Evolutionary conservation across 2,329 filamentous ascomycete species (phyloP).

Genomic region (Trichoderma asperellum): DNA sequence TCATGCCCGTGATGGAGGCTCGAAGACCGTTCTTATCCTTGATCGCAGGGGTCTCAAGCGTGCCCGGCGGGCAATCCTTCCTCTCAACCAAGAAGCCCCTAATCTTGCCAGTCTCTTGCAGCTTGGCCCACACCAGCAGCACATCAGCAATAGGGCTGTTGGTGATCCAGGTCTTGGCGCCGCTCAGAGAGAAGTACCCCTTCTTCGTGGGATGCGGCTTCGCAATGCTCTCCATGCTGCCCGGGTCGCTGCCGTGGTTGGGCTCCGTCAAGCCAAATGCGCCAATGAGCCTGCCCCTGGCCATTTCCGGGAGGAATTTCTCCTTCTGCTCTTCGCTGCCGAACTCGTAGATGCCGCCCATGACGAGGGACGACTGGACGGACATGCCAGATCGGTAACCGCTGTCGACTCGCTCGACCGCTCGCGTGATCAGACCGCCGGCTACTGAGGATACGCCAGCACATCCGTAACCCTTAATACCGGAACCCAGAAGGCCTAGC

Average conservation of each 20-base stretch:
- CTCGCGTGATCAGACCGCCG: conserved; percentile 85
- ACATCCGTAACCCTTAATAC: conserved; percentile 85
- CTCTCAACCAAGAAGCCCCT: conserved; percentile 90
- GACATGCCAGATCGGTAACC: conserved; percentile 93
- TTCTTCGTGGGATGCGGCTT: conserved; percentile 82
- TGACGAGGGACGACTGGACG: conserved; percentile 88
- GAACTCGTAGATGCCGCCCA: conserved; percentile 90
- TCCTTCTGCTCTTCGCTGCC: conserved; percentile 88
- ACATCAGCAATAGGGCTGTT: conserved; percentile 90
- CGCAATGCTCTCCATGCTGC: conserved; percentile 87
- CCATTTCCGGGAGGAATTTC: conserved; percentile 77
- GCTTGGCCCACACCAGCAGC: conserved; percentile 88
- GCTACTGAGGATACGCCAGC: conserved; percentile 87
- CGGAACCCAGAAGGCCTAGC: conserved; percentile 83
- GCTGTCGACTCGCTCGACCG: conserved; percentile 88
- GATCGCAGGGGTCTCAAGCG: conserved; percentile 86
- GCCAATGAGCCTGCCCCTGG: conserved; percentile 79
- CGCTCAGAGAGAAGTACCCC: conserved; percentile 77
- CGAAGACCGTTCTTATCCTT: conserved; percentile 95
- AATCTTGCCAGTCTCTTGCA: conserved; percentile 90
- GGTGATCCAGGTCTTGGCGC: conserved; percentile 93
- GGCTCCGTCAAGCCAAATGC: conserved; percentile 91
- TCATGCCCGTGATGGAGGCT: conserved; percentile 96
- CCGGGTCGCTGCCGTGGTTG: conserved; percentile 90
- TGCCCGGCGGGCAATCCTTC: conserved; percentile 80